Percentiles rank a stretch among this genome's conserved stretches.
phyloP scores from a whole-genome alignment of 2,329 filamentous ascomycete species.

The Diaporthe sp. region DNA sequence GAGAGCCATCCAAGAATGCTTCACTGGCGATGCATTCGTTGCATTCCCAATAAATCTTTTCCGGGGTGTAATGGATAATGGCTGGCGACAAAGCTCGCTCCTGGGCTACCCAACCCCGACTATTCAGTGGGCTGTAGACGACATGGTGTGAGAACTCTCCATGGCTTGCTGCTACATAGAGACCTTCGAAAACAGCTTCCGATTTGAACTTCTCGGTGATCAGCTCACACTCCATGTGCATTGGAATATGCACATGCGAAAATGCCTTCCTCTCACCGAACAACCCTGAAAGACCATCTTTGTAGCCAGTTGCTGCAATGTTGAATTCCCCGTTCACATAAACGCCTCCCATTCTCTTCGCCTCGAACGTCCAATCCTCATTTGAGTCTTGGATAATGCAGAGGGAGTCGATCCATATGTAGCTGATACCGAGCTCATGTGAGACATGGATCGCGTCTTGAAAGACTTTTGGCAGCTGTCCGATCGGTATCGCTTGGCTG shows the following conservation, averaged over 20 bases:
- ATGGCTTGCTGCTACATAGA: background rate
- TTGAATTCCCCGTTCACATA: background rate
- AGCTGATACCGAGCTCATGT: background rate
- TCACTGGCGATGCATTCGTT: background rate
- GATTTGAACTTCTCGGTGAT: background rate
- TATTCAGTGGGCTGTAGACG: background rate
- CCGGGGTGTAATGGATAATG: background rate
- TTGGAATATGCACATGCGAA: background rate
- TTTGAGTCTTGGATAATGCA: slow-evolving; percentile 13
- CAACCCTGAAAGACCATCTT: background rate
- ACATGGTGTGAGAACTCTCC: background rate
- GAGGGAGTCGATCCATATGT: slow-evolving; percentile 12
- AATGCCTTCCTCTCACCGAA: background rate
- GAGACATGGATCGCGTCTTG: background rate
- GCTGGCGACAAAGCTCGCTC: background rate
- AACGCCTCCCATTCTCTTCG: slow-evolving; percentile 7
- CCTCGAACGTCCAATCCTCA: background rate
- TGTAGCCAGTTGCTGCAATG: slow-evolving; percentile 1
- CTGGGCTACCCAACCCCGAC: slow-evolving; percentile 5
- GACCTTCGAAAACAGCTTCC: background rate
- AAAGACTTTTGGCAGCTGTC: background rate
- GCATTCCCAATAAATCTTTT: slow-evolving; percentile 4
- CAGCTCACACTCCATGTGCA: background rate
- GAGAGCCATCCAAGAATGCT: background rate
- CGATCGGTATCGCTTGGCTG: background rate